Percentiles rank a stretch among this genome's conserved stretches.
These are phyloP conservation scores for Triadica sebifera DNA, from an alignment of 345 rosid genomes.

Conservation along the genomic window DNA sequence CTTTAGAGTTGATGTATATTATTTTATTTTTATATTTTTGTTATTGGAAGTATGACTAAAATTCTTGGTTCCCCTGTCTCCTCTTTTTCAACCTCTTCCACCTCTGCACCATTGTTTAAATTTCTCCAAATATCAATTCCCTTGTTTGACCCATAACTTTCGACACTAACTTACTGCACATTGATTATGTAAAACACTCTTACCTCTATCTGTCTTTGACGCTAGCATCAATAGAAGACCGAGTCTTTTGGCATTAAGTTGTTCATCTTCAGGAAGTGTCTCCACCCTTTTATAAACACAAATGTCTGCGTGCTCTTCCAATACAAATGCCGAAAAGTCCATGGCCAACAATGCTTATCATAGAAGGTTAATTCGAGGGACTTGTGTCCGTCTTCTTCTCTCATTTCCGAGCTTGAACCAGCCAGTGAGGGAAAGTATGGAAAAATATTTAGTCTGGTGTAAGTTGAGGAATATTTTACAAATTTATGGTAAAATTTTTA, in stretches of 20 bases:
- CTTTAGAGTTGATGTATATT: no score
- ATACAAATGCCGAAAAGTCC: slow-evolving; percentile 28
- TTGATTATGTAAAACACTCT: slow-evolving; percentile 26
- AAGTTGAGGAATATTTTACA: no score
- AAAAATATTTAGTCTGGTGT: no score
- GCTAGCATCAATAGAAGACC: slow-evolving; percentile 16
- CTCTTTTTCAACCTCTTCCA: not conserved
- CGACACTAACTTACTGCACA: not conserved
- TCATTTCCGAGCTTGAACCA: not conserved
- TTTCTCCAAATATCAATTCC: not conserved
- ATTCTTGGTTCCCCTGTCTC: no score
- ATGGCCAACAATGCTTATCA: slow-evolving; percentile 14
- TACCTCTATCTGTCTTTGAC: not conserved
- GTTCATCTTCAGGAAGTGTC: slow-evolving; percentile 25
- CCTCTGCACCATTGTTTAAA: not conserved
- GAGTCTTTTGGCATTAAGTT: slow-evolving; percentile 16
- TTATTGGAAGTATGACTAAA: no score
- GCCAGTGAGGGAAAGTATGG: slow-evolving; percentile 13
- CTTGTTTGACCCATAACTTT: not conserved
- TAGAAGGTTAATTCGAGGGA: slow-evolving; percentile 14
- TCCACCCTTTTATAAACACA: slow-evolving; percentile 26
- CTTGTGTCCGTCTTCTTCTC: no score
- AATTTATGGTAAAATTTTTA: no score
- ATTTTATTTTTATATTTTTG: no score
- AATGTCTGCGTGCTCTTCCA: slow-evolving; percentile 15